phyloP scores from a whole-genome alignment of 1,139 yeast genomes.

The Debaryomyces nepalensis region DNA sequence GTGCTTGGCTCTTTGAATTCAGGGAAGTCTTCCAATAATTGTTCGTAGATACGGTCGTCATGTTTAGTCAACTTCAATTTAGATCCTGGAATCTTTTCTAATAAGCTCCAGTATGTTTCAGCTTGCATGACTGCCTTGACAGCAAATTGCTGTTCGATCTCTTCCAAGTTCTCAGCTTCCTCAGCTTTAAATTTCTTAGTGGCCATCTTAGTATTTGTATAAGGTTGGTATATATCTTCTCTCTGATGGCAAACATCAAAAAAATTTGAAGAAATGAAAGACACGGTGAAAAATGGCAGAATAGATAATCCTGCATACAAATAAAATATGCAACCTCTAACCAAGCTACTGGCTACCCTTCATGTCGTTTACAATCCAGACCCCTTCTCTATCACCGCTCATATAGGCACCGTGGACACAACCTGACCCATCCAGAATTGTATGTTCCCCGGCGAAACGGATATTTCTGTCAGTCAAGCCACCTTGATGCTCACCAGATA shows the following conservation, averaged over 20 bases:
- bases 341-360: neutral
- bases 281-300: conserved; percentile 9
- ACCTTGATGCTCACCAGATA: conserved; percentile 56
- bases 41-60: conserved; percentile 82
- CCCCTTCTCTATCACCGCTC: conserved; percentile 75
- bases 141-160: conserved; percentile 93
- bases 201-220: conserved; percentile 22
- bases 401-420: conserved; percentile 83
- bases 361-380: conserved; percentile 38
- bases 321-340: neutral
- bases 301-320: neutral
- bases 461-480: conserved; percentile 50
- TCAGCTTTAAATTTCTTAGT: conserved; percentile 54
- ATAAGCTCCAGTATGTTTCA: conserved; percentile 87
- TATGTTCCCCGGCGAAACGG: conserved; percentile 87
- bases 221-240: neutral
- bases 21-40: conserved; percentile 77
- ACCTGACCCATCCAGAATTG: conserved; percentile 76
- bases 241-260: conserved; percentile 4
- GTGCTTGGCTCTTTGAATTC: conserved; percentile 68
- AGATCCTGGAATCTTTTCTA: conserved; percentile 77
- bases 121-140: conserved; percentile 97
- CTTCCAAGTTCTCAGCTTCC: conserved; percentile 62
- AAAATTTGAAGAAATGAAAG: conserved; percentile 2
- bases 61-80: conserved; percentile 73